Percentiles rank a stretch among this genome's conserved stretches.
These are phyloP conservation scores for Scheffersomyces ergatensis DNA, from an alignment of 805 yeast species.

Conservation along the genomic window DNA sequence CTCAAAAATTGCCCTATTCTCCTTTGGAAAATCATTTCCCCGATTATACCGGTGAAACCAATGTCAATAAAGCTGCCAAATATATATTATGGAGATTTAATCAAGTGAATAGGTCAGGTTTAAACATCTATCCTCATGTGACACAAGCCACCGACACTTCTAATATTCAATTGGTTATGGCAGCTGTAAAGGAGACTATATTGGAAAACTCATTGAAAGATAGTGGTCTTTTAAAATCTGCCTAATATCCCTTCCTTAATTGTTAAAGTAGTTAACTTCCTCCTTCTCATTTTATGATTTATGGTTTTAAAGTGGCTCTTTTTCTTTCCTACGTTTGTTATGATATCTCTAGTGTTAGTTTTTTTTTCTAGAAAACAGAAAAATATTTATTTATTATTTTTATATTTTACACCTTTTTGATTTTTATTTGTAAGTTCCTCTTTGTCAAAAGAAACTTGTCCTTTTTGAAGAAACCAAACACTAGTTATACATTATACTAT, in stretches of 20 bases:
- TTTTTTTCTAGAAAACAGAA: background rate
- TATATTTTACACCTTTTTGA: background rate
- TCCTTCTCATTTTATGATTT: too few species aligned
- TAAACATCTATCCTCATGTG: constrained; percentile 83
- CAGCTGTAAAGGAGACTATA: constrained; percentile 78
- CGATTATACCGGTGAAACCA: constrained; percentile 87
- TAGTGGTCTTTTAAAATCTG: constrained; percentile 65
- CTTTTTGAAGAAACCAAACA: background rate
- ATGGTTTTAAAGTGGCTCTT: too few species aligned
- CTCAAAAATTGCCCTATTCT: constrained; percentile 76
- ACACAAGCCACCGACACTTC: constrained; percentile 95
- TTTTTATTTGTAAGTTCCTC: background rate
- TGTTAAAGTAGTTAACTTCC: too few species aligned
- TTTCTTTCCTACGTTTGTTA: too few species aligned
- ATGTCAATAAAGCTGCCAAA: constrained; percentile 86
- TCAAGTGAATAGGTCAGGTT: constrained; percentile 76
- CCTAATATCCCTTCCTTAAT: too few species aligned
- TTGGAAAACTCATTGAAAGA: constrained; percentile 74
- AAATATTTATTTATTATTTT: background rate
- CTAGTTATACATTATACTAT: background rate
- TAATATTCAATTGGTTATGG: constrained; percentile 81
- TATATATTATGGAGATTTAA: constrained; percentile 89
- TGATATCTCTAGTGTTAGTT: background rate
- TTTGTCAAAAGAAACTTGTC: background rate
- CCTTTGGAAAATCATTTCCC: constrained; percentile 85